phyloP scores from a whole-genome alignment of 108 stramenopile species.

The Conticribra weissflogii region DNA sequence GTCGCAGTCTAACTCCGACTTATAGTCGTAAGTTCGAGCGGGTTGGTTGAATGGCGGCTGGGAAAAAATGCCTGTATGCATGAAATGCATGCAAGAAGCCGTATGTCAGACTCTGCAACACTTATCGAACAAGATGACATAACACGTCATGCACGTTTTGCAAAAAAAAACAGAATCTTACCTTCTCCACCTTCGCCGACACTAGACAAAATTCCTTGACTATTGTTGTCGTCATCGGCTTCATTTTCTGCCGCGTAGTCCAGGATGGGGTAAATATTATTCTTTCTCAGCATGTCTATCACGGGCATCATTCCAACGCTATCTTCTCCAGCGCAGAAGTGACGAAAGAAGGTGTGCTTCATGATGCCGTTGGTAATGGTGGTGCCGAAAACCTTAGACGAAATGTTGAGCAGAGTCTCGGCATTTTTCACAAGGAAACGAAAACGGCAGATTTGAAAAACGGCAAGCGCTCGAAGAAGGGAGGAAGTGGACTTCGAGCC shows the following conservation, averaged over 20 bases:
- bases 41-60: conserved; percentile 55
- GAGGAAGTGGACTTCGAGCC: conserved; percentile 61
- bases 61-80: conserved; percentile 6
- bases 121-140: not conserved
- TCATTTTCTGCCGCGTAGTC: conserved; percentile 98
- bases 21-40: conserved; percentile 77
- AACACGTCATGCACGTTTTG: too few species aligned
- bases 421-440: conserved; percentile 66
- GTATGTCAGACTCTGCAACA: not conserved
- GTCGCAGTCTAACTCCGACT: conserved; percentile 86
- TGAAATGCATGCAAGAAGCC: not conserved
- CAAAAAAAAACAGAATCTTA: not conserved
- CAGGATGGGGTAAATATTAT: conserved; percentile 84
- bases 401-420: conserved; percentile 51
- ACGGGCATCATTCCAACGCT: conserved; percentile 63
- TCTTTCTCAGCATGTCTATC: conserved; percentile 54
- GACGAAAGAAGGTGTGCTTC: conserved; percentile 86
- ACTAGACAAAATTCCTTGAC: not conserved
- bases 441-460: conserved; percentile 70
- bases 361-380: conserved; percentile 64
- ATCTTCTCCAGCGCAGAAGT: conserved; percentile 96
- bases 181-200: conserved; percentile 3
- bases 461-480: conserved; percentile 63
- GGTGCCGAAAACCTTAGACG: conserved; percentile 51
- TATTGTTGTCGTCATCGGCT: conserved; percentile 15